Evolutionary conservation across 305 asterid species (phyloP).

Genomic region (Fraxinus baroniana): DNA sequence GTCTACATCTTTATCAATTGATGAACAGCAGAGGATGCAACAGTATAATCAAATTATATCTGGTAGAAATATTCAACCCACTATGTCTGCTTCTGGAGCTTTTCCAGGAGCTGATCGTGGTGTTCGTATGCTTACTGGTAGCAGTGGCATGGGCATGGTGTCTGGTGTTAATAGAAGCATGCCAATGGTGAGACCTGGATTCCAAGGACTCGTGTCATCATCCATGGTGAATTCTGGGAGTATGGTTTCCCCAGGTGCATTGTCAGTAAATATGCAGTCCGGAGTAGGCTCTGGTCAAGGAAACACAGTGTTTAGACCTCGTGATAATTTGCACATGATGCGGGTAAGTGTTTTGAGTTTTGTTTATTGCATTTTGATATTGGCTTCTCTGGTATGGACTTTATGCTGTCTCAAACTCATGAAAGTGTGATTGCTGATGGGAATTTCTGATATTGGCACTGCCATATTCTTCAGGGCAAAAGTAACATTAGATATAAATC

Average conservation of each 20-base stretch:
- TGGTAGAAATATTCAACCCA: slow-evolving; percentile 44
- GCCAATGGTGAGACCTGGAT: slow-evolving; percentile 62
- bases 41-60: slow-evolving; percentile 55
- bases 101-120: slow-evolving; percentile 54
- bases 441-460: neutral
- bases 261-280: slow-evolving; percentile 49
- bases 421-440: neutral
- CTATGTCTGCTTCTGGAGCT: slow-evolving; percentile 48
- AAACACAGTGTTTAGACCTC: slow-evolving; percentile 51
- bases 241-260: slow-evolving; percentile 51
- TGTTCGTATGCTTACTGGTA: slow-evolving; percentile 50
- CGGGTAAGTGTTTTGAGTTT: slow-evolving; percentile 41
- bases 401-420: neutral
- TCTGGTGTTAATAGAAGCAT: slow-evolving; percentile 50
- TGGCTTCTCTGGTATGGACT: slow-evolving; percentile 15
- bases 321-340: slow-evolving; percentile 53
- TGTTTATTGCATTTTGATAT: slow-evolving; percentile 15
- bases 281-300: slow-evolving; percentile 58
- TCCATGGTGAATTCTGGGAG: slow-evolving; percentile 53
- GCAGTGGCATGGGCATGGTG: slow-evolving; percentile 47
- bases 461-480: neutral
- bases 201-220: slow-evolving; percentile 53
- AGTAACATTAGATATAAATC: neutral
- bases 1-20: slow-evolving; percentile 47
- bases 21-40: slow-evolving; percentile 66